A percentile compares a stretch with the other conserved stretches of the same genome.
These are phyloP conservation scores for Penicillium brevicompactum DNA, from an alignment of 2,329 filamentous ascomycete genomes.

Conservation along the genomic window DNA sequence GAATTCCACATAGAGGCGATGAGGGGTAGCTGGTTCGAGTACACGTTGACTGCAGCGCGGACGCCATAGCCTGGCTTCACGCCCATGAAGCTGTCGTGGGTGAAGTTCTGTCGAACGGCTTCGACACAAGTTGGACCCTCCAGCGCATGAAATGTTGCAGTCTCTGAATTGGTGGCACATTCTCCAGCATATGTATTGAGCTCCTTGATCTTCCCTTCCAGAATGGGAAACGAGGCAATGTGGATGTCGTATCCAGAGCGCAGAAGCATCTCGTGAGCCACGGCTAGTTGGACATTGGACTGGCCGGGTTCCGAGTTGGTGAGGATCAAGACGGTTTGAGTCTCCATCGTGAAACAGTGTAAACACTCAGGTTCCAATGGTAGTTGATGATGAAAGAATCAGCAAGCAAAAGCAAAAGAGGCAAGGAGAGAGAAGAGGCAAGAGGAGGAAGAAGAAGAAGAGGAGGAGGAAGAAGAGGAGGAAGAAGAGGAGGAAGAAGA, in stretches of 20 bases:
- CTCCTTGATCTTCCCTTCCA: constrained; percentile 27
- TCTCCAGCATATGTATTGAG: constrained; percentile 14
- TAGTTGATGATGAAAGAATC: neutral
- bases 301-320: constrained; percentile 47
- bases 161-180: neutral
- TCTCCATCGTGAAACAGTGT: neutral
- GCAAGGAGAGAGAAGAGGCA: neutral
- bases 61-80: neutral
- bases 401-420: neutral
- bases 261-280: constrained; percentile 38
- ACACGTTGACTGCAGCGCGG: neutral
- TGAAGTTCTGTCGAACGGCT: neutral
- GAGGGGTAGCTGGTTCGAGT: neutral
- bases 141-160: neutral
- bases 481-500: neutral
- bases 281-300: constrained; percentile 46
- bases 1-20: neutral
- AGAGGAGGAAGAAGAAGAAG: neutral
- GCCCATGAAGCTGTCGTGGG: neutral
- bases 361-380: neutral
- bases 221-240: constrained; percentile 41
- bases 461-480: neutral
- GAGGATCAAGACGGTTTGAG: constrained; percentile 33
- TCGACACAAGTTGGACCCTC: neutral
- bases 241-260: constrained; percentile 41